A percentile compares a stretch with the other conserved stretches of the same genome.
These are phyloP conservation scores for Aegilops tauschii DNA, from an alignment of 176 grass and related monocot genomes.

Conservation along the genomic window DNA sequence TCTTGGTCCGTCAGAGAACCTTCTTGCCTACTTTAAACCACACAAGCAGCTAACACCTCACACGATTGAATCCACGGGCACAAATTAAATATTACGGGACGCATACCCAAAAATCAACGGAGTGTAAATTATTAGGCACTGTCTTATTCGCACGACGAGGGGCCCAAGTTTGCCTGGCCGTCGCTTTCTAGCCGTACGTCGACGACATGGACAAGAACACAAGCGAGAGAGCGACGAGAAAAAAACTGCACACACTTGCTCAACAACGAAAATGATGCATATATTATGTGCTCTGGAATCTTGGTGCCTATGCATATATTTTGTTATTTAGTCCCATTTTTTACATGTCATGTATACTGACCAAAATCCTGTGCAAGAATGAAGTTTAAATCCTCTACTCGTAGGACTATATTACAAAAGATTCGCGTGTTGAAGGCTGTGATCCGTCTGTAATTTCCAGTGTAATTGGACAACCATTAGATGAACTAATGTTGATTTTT, in stretches of 20 bases:
- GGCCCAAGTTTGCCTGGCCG: not conserved
- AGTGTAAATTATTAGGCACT: not conserved
- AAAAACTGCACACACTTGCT: not conserved
- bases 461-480: not conserved
- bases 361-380: too few species aligned
- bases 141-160: slow-evolving; percentile 5
- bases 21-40: not conserved
- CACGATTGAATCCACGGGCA: not conserved
- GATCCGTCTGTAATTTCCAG: not conserved
- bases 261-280: not conserved
- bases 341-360: not conserved
- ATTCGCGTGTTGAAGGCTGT: not conserved
- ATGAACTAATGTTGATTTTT: not conserved
- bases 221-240: not conserved
- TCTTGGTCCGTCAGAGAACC: not conserved
- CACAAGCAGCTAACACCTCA: not conserved
- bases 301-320: too few species aligned
- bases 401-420: not conserved
- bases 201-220: not conserved
- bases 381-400: not conserved
- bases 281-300: too few species aligned
- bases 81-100: not conserved
- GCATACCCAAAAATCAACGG: not conserved
- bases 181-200: not conserved
- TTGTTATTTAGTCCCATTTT: not conserved